phyloP scores from a whole-genome alignment of 768 basidiomycete genomes.

The Agaricus bisporus region DNA sequence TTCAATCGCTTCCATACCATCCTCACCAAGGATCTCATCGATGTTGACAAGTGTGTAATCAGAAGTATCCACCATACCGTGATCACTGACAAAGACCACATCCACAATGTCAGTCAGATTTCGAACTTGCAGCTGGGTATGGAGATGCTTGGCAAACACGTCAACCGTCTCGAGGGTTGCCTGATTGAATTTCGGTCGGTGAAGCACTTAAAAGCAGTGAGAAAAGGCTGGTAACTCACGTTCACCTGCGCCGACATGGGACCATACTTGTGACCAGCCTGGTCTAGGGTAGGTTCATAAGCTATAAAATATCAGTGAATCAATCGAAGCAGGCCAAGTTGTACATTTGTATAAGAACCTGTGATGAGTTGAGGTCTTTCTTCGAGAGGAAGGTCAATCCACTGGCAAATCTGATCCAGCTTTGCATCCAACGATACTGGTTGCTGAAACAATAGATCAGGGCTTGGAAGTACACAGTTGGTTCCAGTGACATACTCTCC shows the following conservation, averaged over 20 bases:
- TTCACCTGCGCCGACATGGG: slow-evolving; percentile 68
- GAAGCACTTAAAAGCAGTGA: not conserved
- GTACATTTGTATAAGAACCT: slow-evolving; percentile 37
- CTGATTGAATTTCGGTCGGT: slow-evolving; percentile 25
- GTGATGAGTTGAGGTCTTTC: slow-evolving; percentile 73
- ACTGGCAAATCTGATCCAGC: slow-evolving; percentile 69
- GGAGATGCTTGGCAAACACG: slow-evolving; percentile 64
- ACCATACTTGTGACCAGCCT: slow-evolving; percentile 72
- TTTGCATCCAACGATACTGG: slow-evolving; percentile 63
- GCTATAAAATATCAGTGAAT: slow-evolving; percentile 30
- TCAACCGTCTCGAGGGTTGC: slow-evolving; percentile 66
- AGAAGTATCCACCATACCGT: slow-evolving; percentile 91
- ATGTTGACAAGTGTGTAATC: slow-evolving; percentile 70
- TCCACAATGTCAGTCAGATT: slow-evolving; percentile 83
- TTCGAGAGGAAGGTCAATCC: slow-evolving; percentile 75
- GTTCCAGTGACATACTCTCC: slow-evolving; percentile 43
- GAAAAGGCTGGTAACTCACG: slow-evolving; percentile 33
- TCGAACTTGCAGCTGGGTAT: slow-evolving; percentile 53
- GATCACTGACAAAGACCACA: slow-evolving; percentile 84
- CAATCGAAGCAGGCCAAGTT: slow-evolving; percentile 2
- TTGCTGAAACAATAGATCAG: slow-evolving; percentile 30
- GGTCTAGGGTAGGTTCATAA: slow-evolving; percentile 83
- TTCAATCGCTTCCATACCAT: slow-evolving; percentile 52
- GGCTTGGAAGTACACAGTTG: not conserved
- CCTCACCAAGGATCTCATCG: slow-evolving; percentile 71